Base-by-base conservation (phyloP, 1,284 basidiomycete genomes). In the Puccinia polysora region DNA sequence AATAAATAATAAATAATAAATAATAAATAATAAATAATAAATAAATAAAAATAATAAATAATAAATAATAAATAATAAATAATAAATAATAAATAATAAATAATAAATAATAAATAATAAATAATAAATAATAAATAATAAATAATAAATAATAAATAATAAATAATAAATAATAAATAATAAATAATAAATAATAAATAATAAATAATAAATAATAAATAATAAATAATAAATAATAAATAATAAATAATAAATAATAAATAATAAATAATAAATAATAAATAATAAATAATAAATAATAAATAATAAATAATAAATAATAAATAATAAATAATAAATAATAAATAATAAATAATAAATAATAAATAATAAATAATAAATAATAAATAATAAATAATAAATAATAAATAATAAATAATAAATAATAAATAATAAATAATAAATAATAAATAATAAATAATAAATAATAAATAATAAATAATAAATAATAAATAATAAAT, bases 391-490 rank as follows among this genome's bases (percentile, higher is more conserved):
- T 14, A 52, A 52, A 52, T 10, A 10, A 52, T 15, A 52, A 14
- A 52, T 14, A 52, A 52, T 15, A 14, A 10, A 52, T 15, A 52
- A 52, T 10, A 10, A 52, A 52, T 15, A 52, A 15, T 15, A 52
- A 52, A 52, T 10, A 10, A 52, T 15, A 52, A 52, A 15, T 15
- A 52, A 52, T 15, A 14, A 10, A 52, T 15, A 52, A 52, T 52
- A 52, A 52, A 52, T 15, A 52, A 15, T 15, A 52, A 52, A 52
- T 12, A 52, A 52, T 15, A 52, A 52, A 15, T 15, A 52, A 52
- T 15, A 15, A 52, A 52, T 15, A 52, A 52, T 52, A 52, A 52
- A 52, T 15, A 15, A 52, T 15, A 52, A 52, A 52, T 52, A 52
- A 52, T 15, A 52, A 15, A 52, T 15, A 52, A 52, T 15, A 15